These are phyloP conservation scores for Combretum micranthum DNA, from an alignment of 345 rosid species.

Conservation along the genomic window DNA sequence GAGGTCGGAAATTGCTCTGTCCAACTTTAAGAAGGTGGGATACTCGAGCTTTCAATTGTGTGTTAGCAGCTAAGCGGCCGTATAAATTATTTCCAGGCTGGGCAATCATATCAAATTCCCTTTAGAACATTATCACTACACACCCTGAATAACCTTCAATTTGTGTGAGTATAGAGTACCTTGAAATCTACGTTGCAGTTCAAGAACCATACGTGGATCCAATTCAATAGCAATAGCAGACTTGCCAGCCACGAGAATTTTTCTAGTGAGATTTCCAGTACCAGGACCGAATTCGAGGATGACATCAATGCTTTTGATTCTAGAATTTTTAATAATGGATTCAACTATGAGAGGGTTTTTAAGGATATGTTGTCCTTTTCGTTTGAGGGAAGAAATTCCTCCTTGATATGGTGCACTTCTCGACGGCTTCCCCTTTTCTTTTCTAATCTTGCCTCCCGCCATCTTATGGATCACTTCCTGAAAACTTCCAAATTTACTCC, in stretches of 20 bases:
- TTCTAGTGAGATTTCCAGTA: slow-evolving; percentile 89
- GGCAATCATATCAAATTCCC: slow-evolving; percentile 88
- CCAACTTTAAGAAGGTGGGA: slow-evolving; percentile 91
- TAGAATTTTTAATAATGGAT: slow-evolving; percentile 74
- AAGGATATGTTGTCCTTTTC: slow-evolving; percentile 85
- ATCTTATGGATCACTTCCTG: no score
- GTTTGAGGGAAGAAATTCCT: slow-evolving; percentile 81
- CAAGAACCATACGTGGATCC: slow-evolving; percentile 91
- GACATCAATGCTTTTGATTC: slow-evolving; percentile 71
- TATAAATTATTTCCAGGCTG: slow-evolving; percentile 82
- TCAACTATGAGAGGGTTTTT: slow-evolving; percentile 82
- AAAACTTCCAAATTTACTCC: no score
- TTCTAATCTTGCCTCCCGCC: slow-evolving; percentile 85
- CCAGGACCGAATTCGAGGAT: slow-evolving; percentile 92
- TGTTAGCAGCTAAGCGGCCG: slow-evolving; percentile 78
- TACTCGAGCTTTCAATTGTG: slow-evolving; percentile 81
- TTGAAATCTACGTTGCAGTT: slow-evolving; percentile 85
- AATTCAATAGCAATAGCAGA: slow-evolving; percentile 77
- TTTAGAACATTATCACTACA: slow-evolving; percentile 87
- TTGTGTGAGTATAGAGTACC: slow-evolving; percentile 59
- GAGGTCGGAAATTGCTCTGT: slow-evolving; percentile 89
- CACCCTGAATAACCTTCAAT: slow-evolving; percentile 83
- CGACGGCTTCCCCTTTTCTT: slow-evolving; percentile 46
- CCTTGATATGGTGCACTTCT: slow-evolving; percentile 64
- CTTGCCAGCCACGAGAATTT: slow-evolving; percentile 84